These are phyloP conservation scores for Protomyces inouyei DNA, from an alignment of 1,139 yeast genomes.

Conservation along the genomic window DNA sequence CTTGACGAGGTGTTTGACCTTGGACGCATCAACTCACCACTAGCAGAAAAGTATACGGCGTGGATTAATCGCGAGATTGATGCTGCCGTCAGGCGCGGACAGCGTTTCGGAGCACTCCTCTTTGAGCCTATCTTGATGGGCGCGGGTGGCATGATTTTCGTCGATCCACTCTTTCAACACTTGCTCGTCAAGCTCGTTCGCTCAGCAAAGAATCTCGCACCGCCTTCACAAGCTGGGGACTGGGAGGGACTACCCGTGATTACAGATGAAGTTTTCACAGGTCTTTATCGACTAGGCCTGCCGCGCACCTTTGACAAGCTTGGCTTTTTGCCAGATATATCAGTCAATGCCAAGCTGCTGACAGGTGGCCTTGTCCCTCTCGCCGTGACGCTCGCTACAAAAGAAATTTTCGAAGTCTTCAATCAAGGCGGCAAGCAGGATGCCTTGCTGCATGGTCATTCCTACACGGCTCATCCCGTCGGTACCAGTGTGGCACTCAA, in stretches of 20 bases:
- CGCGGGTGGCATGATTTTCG: constrained; percentile 38
- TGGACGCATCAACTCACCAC: constrained; percentile 25
- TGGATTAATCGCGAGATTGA: constrained; percentile 32
- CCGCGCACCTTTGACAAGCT: constrained; percentile 32
- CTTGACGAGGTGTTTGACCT: constrained; percentile 33
- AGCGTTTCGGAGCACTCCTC: constrained; percentile 36
- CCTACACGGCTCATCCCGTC: constrained; percentile 38
- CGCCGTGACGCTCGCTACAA: constrained; percentile 36
- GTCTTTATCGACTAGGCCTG: constrained; percentile 36
- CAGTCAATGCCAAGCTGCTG: constrained; percentile 37
- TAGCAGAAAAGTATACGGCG: constrained; percentile 6
- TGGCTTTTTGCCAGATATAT: constrained; percentile 35
- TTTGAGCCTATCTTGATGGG: constrained; percentile 37
- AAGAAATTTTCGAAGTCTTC: constrained; percentile 35
- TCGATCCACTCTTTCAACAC: constrained; percentile 37
- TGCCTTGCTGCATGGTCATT: constrained; percentile 38
- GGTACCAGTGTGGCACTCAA: constrained; percentile 37
- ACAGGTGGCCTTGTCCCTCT: constrained; percentile 38
- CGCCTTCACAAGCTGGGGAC: not conserved
- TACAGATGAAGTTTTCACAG: constrained; percentile 38
- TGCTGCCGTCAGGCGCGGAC: constrained; percentile 29
- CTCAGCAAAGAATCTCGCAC: constrained; percentile 3
- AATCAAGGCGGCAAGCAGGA: constrained; percentile 34
- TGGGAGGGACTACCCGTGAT: constrained; percentile 38
- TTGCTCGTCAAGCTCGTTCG: constrained; percentile 36